Base-by-base conservation (phyloP, 306 rosid genomes). In the Lupinus albus region DNA sequence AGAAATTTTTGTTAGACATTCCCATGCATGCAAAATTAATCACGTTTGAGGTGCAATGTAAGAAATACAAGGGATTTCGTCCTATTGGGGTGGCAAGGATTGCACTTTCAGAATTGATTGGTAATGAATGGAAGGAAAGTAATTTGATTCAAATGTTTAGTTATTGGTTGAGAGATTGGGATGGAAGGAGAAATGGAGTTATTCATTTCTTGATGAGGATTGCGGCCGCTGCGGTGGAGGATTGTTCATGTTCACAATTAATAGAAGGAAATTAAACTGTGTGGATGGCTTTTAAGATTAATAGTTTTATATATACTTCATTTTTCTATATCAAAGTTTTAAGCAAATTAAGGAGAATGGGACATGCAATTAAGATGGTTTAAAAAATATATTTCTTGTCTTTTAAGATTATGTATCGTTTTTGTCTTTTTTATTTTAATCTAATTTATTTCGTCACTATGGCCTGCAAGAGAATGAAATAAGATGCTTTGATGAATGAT, bases 151-250 rank as follows among this genome's bases (percentile, higher is more conserved):
- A 83, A 41, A 67, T 69, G 39, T 60, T 83, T 72, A 84, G 89
- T 58, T 87, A 89, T 15, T 63, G 86, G 18, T 58, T 87, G 78
- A 77, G 89, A 60, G 80, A 78, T 36, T 36, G 61, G 18, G 74
- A 70, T 11, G 91, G 93, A 0, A 55, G 58, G 10, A 44, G 76
- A 64, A 89, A 84, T 4, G 96, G 96, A 38, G 79, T 86, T 60
- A 36, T 86, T 14, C 73, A 86, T 64, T 64, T 86, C 36, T 83
- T 87, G 0, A 87, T 81, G 28, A 84, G 65, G 67, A 35, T 21
- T 45, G 67, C 50, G 75, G 58, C 53, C 1, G 30, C 2, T n/a
- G n/a, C n/a, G n/a, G n/a, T n/a, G n/a, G 55, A 13, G 53, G 62
- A 12, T 13, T 2, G 64, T 28, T n/a, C 46, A 5, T 28, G 15